Evolutionary conservation across 768 basidiomycete genomes (phyloP), one percentile per base, ranked within the genome.

Genomic region (Coprinellus aureogranulatus): DNA sequence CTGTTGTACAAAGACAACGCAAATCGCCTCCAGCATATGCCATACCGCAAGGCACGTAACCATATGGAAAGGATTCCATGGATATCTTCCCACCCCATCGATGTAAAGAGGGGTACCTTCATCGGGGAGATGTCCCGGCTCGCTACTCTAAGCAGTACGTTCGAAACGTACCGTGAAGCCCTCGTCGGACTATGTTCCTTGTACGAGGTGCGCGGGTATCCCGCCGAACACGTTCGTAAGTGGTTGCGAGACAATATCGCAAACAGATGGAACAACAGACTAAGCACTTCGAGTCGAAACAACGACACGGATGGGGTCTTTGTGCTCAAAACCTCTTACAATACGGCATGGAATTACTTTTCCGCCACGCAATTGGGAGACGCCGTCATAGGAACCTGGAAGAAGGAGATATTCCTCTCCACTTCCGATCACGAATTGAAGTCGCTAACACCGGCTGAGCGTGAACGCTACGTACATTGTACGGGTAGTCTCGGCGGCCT

Each of bases 281-380:
- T 70, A 11, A 40, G 52, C 30, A 18, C 16, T 8, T 5, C 5
- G 18, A 44, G 18, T n/a, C 62, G 48, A 10, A 28, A 25, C 16
- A 22, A 25, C 22, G 54, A 47, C 37, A 56, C 46, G 42, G 62
- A 65, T 40, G 60, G 57, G 22, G 66, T 71, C 54, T 64, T 70
- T 37, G 70, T 74, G 14, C 60, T 74, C 14, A 74, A 71, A 59
- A 60, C 71, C 2, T 22, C 61, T 9, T 72, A 64, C 55, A 70
- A 74, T 55, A 59, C 66, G 10, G 67, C 63, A 37, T 74, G 71
- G 72, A 68, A 72, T 68, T 69, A 65, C 52, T 72, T 73, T 58
- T 55, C 60, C 51, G 68, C 67, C 37, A 62, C 58, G 27, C 65
- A 72, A 64, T 53, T 74, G 37, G 68, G 68, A 16, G 61, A 71